Evolutionary conservation across 2,329 filamentous ascomycete species (phyloP), one percentile per base, ranked within the genome.

Genomic region (Fusarium hostae): DNA sequence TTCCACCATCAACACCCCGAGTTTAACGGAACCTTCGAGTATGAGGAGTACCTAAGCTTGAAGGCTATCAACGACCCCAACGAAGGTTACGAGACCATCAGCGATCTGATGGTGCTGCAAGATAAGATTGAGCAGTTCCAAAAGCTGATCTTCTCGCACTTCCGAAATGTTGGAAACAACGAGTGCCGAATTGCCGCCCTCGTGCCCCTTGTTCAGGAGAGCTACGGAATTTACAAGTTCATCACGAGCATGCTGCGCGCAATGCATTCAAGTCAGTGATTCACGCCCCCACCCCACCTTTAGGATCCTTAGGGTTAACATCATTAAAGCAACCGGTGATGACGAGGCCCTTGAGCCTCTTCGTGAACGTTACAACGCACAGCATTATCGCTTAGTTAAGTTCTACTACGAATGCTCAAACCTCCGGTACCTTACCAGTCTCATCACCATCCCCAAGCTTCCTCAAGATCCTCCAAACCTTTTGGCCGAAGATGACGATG

Each of bases 401-500:
- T 99, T 98, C 83, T 99, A 99, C 84, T 98, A 98, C 82, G 96
- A 99, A 83, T 99, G 96, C 83, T 98, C 96, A 15, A 99, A 98
- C 81, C 87, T 99, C 60, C 92, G 96, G 75, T 99, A 99, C 80
- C 88, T 99, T 52, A 99, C 96, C 18, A 97, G 94, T 77, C 86
- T 99, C 56, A 98, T 99, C 78, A 97, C 94, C 3, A 94, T 99
- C 10, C 96, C 96, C 2, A 98, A 98, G 81, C 88, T 99, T 55
- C 95, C 96, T 1, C 94, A 97, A 82, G 95, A 98, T 61, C 93
- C 96, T 1, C 96, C 96, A 1, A 98, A 94, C 77, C 86, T 98
- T 41, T 86, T 98, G 20, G 89, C 90, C 24, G 94, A 97, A 77
- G 94, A 97, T 68, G 94, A 95, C 59, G 89, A 92, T 54, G 91